Base-by-base conservation (phyloP, 2,329 filamentous ascomycete species). In the Ascochyta clinopodiicola region DNA sequence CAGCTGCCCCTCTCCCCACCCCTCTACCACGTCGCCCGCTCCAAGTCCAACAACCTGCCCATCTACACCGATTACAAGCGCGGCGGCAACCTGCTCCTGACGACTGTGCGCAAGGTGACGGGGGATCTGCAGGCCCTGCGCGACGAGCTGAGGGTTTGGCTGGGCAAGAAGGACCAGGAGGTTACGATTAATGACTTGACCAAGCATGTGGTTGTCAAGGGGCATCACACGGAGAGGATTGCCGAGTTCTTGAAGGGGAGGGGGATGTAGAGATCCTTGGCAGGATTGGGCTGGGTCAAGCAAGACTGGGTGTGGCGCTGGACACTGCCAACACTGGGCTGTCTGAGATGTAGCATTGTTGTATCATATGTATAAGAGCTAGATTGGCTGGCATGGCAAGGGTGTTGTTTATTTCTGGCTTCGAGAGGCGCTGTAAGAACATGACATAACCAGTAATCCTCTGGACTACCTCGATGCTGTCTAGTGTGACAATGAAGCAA, bases 21-120 rank as follows among this genome's bases (percentile, higher is more conserved):
- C 9, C 83, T 85, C 10, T 96, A 92, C 80, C 83, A 87, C 67
- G 83, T 98, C 61, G 81, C 81, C 46, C 88, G 92, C 59, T 94
- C 91, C 3, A 78, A 81, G 1, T 88, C 85, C 34, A 84, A 86
- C 43, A 86, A 91, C 62, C 79, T 95, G 2, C 87, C 91, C 22
- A 84, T 98, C 39, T 99, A 98, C 78, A 81, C 87, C 15, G 81
- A 86, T 62, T 80, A 78, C 61, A 93, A 91, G 79, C 82, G 86
- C 12, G 92, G 92, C 47, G 91, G 91, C 13, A 95, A 90, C 62
- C 82, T 87, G 70, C 85, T 87, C 67, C 77, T 90, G 67, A 96
- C 94, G 5, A 76, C 86, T 52, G 78, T 99, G 51, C 89, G 92
- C 74, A 92, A 90, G 76, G 83, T 94, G 44, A 86, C 91, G 53